These are phyloP conservation scores for Yamadazyma ubonensis DNA, from an alignment of 805 yeast species.

Conservation along the genomic window DNA sequence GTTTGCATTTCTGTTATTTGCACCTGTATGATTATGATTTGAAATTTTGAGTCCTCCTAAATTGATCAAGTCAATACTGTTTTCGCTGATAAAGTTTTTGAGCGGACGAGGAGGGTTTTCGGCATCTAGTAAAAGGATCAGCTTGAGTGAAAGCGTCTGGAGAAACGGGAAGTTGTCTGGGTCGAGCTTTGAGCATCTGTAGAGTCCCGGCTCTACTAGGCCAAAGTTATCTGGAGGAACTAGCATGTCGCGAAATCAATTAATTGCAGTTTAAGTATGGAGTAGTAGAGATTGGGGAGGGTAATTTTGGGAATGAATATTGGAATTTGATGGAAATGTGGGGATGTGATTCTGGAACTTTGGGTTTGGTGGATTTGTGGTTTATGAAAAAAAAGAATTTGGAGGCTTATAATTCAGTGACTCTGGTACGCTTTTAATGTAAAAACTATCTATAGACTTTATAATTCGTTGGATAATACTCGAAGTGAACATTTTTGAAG, in stretches of 20 bases:
- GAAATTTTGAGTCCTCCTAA: conserved; percentile 44
- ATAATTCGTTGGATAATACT: too few relatives aligned
- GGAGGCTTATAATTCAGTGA: too few relatives aligned
- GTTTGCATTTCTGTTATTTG: conserved; percentile 15
- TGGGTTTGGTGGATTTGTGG: too few relatives aligned
- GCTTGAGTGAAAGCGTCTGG: conserved; percentile 64
- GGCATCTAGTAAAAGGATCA: conserved; percentile 75
- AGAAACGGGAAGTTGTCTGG: conserved; percentile 76
- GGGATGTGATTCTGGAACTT: too few relatives aligned
- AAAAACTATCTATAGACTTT: too few relatives aligned
- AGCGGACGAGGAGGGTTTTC: conserved; percentile 79
- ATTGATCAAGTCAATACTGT: conserved; percentile 51
- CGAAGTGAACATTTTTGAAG: too few relatives aligned
- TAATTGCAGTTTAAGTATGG: background rate
- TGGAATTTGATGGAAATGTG: too few relatives aligned
- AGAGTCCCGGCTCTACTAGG: conserved; percentile 79
- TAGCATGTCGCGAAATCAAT: conserved; percentile 43
- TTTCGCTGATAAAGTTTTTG: conserved; percentile 59
- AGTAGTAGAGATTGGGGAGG: background rate
- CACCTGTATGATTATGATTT: conserved; percentile 32
- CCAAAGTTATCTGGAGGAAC: conserved; percentile 94
- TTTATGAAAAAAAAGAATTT: too few relatives aligned
- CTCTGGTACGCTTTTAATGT: too few relatives aligned
- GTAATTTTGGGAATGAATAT: too few relatives aligned
- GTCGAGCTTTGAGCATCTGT: conserved; percentile 77